phyloP scores from a whole-genome alignment of 371 early-diverging fungal species.

The Mycotypha africana region DNA sequence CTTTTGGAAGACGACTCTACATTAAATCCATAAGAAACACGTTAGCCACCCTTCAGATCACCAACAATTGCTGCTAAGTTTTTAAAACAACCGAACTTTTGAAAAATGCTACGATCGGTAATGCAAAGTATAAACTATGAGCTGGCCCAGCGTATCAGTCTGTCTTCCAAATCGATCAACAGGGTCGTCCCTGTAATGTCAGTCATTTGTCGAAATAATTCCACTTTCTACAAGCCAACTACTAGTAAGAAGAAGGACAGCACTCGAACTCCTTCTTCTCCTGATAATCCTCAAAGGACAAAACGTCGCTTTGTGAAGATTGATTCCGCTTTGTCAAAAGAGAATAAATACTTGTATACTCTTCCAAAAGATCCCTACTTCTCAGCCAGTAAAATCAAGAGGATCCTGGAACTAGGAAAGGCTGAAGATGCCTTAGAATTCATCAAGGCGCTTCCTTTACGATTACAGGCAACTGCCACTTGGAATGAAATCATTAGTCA shows the following conservation, averaged over 20 bases:
- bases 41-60: too few species aligned
- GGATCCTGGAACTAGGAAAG: conserved; percentile 10
- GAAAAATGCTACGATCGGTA: too few species aligned
- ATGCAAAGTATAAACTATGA: too few species aligned
- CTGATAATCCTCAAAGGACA: background rate
- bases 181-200: too few species aligned
- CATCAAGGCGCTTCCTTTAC: conserved; percentile 12
- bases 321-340: conserved; percentile 13
- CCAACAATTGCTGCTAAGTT: too few species aligned
- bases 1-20: too few species aligned
- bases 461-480: conserved; percentile 16
- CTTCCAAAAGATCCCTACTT: conserved; percentile 20
- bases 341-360: conserved; percentile 11
- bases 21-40: too few species aligned
- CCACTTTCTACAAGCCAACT: background rate
- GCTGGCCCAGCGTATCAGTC: too few species aligned
- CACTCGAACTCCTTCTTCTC: background rate
- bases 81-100: too few species aligned
- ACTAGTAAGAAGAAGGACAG: background rate
- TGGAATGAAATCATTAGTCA: conserved; percentile 24
- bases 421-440: conserved; percentile 18
- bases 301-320: conserved; percentile 12
- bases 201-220: too few species aligned
- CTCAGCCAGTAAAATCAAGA: conserved; percentile 10
- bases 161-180: too few species aligned